Percentiles rank a stretch among this genome's conserved stretches.
Evolutionary conservation across 805 yeast genomes (phyloP).

Genomic region (Nadsonia fulvescens): DNA sequence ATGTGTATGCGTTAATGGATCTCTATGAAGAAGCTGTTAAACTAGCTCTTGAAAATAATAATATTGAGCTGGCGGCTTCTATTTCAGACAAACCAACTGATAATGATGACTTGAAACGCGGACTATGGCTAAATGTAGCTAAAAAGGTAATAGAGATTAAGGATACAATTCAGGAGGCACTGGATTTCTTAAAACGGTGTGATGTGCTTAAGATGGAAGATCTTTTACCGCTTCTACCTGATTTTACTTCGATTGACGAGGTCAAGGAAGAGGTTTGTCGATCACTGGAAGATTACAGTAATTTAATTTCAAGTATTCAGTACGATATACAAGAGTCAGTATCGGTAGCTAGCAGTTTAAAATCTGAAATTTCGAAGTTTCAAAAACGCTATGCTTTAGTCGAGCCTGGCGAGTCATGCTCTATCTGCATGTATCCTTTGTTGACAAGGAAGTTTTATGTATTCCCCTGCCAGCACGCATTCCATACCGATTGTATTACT

Average conservation of each 20-base stretch:
- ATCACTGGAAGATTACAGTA: conserved; percentile 59
- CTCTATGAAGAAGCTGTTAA: conserved; percentile 67
- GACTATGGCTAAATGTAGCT: conserved; percentile 60
- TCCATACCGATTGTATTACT: conserved; percentile 78
- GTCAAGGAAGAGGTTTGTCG: conserved; percentile 69
- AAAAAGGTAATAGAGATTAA: conserved; percentile 22
- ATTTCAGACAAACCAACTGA: conserved; percentile 40
- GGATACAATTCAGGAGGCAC: conserved; percentile 18
- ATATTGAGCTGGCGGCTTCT: conserved; percentile 38
- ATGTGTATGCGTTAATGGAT: conserved; percentile 48
- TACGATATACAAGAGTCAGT: conserved; percentile 66
- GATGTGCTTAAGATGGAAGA: conserved; percentile 48
- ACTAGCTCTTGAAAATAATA: conserved; percentile 45
- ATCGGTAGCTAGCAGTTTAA: conserved; percentile 37
- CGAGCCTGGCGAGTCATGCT: conserved; percentile 74
- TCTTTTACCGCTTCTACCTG: conserved; percentile 68
- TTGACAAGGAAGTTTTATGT: conserved; percentile 56
- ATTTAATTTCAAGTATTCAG: conserved; percentile 27
- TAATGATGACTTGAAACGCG: conserved; percentile 27
- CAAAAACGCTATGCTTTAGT: conserved; percentile 41
- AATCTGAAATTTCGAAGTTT: conserved; percentile 34
- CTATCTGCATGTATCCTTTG: conserved; percentile 48
- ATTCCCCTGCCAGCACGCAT: conserved; percentile 81
- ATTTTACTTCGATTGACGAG: conserved; percentile 61
- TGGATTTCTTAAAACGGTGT: conserved; percentile 14